Base-by-base conservation (phyloP, 495 filamentous ascomycete species). In the Penicillium fimorum region DNA sequence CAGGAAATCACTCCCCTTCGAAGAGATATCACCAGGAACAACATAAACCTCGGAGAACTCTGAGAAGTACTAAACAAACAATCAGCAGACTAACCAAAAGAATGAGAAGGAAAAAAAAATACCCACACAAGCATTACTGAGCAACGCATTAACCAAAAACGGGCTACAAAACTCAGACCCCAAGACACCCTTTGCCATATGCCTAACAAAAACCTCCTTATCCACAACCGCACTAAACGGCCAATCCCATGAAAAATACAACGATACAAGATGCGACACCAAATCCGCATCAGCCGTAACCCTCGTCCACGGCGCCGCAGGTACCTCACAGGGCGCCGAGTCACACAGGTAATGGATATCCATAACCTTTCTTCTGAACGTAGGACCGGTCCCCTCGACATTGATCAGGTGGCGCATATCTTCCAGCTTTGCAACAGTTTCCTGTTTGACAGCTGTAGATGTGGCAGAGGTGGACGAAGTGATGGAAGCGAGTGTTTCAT, bases 181-280 rank as follows among this genome's bases (percentile, higher is more conserved):
- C 11, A 63, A 37, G 22, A 73, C 58, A 0, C 66, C 69, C 22
- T 24, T 37, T 0, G 50, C 59, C 74, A 83, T 80, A 63, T 82
- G 74, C 17, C 58, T 63, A 13, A 82, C 50, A 61, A 84, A 82
- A 13, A 81, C 71, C 35, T 73, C 71, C 24, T 68, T 63, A 40
- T 82, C 78, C 46, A 84, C 56, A 60, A 76, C 75, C 8, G 69
- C 62, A 65, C 74, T 67, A 25, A 80, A 78, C n/a, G 77, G 73
- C 57, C 80, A 79, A 58, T 81, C 76, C 79, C 79, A 83, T 6
- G 76, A 74, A 65, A 84, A 82, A 60, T 80, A 84, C 3, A 79
- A 50, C 24, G 76, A 79, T 1, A 84, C 61, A 10, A 83, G 67
- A 69, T 80, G 74, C 15, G 79, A 81, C 7, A 84, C 80, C 41